Evolutionary conservation across 2,329 filamentous ascomycete genomes (phyloP).

Genomic region (Verticillium klebahnii): DNA sequence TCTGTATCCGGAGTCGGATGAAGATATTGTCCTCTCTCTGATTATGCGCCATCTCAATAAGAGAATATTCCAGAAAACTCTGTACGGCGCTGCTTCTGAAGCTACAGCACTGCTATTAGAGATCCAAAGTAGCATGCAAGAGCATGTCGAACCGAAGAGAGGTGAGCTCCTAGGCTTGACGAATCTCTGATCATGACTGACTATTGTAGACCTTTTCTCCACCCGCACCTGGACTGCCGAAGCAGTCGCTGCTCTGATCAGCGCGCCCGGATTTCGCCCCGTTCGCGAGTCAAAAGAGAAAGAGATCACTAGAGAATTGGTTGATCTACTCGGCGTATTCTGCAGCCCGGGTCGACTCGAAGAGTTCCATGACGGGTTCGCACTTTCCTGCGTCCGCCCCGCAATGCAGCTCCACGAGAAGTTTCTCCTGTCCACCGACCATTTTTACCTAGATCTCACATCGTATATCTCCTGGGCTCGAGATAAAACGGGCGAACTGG

Average conservation of each 20-base stretch:
- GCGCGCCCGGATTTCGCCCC: constrained; percentile 20
- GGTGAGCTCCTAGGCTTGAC: constrained; percentile 16
- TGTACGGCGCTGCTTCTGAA: constrained; percentile 20
- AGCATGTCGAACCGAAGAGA: constrained; percentile 29
- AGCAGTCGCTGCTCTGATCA: constrained; percentile 28
- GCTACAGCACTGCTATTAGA: constrained; percentile 23
- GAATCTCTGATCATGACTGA: not conserved
- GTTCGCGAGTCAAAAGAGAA: constrained; percentile 17
- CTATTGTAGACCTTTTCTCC: constrained; percentile 25
- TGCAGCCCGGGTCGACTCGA: constrained; percentile 18
- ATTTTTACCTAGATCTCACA: constrained; percentile 31
- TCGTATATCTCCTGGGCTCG: constrained; percentile 20
- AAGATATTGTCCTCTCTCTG: constrained; percentile 28
- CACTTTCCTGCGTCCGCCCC: constrained; percentile 24
- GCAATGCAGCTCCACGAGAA: constrained; percentile 33
- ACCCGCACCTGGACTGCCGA: constrained; percentile 32
- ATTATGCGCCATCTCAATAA: constrained; percentile 29
- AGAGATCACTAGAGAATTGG: constrained; percentile 23
- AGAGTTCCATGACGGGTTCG: constrained; percentile 17
- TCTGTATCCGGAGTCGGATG: constrained; percentile 30
- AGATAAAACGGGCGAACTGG: constrained; percentile 13
- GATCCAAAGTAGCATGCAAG: constrained; percentile 29
- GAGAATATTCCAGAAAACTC: constrained; percentile 26
- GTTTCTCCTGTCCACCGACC: constrained; percentile 29
- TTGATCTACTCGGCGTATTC: constrained; percentile 21